Evolutionary conservation across 148 eudicot species (phyloP).

Genomic region (Spergularia marina): DNA sequence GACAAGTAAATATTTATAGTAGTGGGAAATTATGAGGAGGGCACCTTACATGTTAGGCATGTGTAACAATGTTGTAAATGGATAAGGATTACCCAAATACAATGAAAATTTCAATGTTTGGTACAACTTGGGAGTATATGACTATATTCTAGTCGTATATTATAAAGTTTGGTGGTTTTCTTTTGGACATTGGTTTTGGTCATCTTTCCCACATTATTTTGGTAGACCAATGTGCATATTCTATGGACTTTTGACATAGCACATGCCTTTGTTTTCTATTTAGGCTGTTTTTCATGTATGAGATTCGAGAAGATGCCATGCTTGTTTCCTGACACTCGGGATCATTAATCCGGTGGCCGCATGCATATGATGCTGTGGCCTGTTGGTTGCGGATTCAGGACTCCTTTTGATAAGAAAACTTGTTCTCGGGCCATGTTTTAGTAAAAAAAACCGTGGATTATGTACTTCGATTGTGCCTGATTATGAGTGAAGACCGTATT

Average conservation of each 20-base stretch:
- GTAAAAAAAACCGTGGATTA: too few relatives aligned
- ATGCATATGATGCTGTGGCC: too few relatives aligned
- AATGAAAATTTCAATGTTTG: neutral
- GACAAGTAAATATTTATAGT: constrained; percentile 5
- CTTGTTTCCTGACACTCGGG: neutral
- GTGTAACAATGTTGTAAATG: constrained; percentile 1
- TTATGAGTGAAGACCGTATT: too few relatives aligned
- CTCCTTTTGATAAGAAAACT: too few relatives aligned
- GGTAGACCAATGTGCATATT: neutral
- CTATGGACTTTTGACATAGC: neutral
- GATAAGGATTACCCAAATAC: neutral
- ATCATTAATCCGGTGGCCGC: neutral
- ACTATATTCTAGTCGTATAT: neutral
- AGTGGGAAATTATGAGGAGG: neutral
- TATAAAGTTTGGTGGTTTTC: neutral
- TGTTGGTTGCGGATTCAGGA: too few relatives aligned
- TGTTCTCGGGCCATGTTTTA: too few relatives aligned
- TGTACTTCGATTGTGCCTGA: too few relatives aligned
- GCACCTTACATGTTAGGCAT: constrained; percentile 5
- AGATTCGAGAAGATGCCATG: neutral
- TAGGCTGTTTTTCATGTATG: neutral
- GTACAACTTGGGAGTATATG: neutral
- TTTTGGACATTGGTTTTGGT: neutral
- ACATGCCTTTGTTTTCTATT: neutral
- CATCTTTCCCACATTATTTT: neutral